Conservation (phyloP, 2,329 filamentous ascomycete species). For the Epichloe brachyelytri region DNA sequence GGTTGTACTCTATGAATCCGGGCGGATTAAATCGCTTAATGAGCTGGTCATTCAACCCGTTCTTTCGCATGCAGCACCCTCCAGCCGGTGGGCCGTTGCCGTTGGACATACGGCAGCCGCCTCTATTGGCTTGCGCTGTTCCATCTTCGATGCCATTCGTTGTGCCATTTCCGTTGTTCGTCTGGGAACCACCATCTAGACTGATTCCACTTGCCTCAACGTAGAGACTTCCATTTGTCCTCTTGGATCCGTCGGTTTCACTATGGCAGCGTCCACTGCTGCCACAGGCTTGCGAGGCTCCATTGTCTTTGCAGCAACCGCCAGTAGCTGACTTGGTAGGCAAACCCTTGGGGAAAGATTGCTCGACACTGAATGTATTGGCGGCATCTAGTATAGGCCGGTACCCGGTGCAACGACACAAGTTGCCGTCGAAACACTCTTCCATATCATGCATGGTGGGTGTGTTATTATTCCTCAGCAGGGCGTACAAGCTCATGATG, state of each 20-base stretch:
- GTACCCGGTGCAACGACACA: conserved; percentile 93
- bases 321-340: background rate
- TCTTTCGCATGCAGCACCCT: conserved; percentile 58
- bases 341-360: conserved; percentile 17
- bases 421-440: conserved; percentile 92
- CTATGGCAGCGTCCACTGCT: conserved; percentile 31
- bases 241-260: conserved; percentile 17
- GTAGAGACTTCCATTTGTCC: background rate
- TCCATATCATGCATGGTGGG: conserved; percentile 77
- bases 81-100: conserved; percentile 27
- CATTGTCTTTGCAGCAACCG: conserved; percentile 2
- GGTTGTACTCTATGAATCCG: conserved; percentile 87
- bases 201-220: background rate
- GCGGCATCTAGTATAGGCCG: conserved; percentile 88
- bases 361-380: conserved; percentile 63
- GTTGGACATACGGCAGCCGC: conserved; percentile 62
- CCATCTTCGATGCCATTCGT: background rate
- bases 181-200: too few relatives aligned
- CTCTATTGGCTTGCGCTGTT: conserved; percentile 17
- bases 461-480: conserved; percentile 69
- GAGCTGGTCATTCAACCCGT: conserved; percentile 33
- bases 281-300: background rate
- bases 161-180: background rate
- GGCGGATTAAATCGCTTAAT: conserved; percentile 68
- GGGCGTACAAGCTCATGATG: conserved; percentile 92